Base-by-base conservation (phyloP, 371 early-diverging fungal genomes). In the Polyrhizophydium stewartii region DNA sequence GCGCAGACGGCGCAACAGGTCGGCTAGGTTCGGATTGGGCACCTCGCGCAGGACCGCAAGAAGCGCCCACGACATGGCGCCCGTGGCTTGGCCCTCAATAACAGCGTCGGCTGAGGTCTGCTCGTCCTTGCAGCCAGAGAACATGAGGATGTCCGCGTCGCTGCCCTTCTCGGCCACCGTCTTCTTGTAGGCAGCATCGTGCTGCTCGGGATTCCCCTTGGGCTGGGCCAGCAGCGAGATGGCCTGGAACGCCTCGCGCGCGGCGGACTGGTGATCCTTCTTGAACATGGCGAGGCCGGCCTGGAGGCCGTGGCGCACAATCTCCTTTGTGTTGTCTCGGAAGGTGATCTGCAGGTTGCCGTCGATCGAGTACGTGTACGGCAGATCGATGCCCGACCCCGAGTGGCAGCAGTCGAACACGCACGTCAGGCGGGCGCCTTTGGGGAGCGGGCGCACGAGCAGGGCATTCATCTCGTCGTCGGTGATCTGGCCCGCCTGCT, bases 21-120 rank as follows among this genome's bases (percentile, higher is more conserved):
- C 84, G 25, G 86, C 69, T 62, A 92, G 92, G 5, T 89, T 84
- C 56, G 68, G 58, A 35, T 65, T 83, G 79, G 80, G 79, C 38
- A 86, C 87, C 16, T 81, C 74, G 60, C 28, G 17, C n/a, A 94
- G 65, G 19, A 77, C 71, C 22, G 72, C 72, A 55, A 86, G 84
- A 13, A 96, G 84, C 0, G 96, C 93, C 70, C 87, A 87, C 21
- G 89, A 87, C 93, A 97, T 90, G 43, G 97, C 97, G 27, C 97
- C 81, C 21, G 67, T 68, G 13, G 69, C 61, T 22, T 60, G 40
- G 40, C 67, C 71, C 1, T 60, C 61, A 60, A 75, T 70, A 25
- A 73, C 69, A 19, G 93, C 86, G 75, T 95, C 97, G 0, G 95
- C 95, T 21, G 91, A 90, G 0, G 93, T 93, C 71, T 97, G 95